These are phyloP conservation scores for Candida glaebosa DNA, from an alignment of 805 yeast species.

Conservation along the genomic window DNA sequence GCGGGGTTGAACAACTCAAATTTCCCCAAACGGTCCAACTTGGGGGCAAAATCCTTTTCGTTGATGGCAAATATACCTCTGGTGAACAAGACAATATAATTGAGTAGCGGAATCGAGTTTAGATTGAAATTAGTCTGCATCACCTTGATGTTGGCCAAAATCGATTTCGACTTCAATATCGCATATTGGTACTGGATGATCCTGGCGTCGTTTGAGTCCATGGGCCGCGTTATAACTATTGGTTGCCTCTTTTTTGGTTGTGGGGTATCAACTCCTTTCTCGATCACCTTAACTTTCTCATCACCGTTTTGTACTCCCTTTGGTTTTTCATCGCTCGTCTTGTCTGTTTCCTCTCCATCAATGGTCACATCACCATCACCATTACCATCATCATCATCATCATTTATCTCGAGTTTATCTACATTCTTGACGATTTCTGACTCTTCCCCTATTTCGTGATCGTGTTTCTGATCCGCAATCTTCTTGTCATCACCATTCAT, in stretches of 20 bases:
- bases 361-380: not conserved
- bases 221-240: slow-evolving; percentile 4
- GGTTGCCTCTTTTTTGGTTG: not conserved
- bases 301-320: not conserved
- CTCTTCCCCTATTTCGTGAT: not conserved
- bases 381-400: not conserved
- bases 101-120: slow-evolving; percentile 26
- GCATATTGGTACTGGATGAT: slow-evolving; percentile 59
- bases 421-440: not conserved
- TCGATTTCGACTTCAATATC: slow-evolving; percentile 40
- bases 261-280: no score
- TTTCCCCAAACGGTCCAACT: slow-evolving; percentile 25
- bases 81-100: slow-evolving; percentile 30
- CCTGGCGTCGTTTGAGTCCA: slow-evolving; percentile 53
- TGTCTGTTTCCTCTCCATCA: not conserved
- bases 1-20: slow-evolving; percentile 25
- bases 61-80: slow-evolving; percentile 35
- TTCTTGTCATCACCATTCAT: not conserved
- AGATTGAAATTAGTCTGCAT: slow-evolving; percentile 3
- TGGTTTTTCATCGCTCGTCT: not conserved
- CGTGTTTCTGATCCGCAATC: not conserved
- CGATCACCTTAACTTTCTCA: no score
- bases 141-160: slow-evolving; percentile 28
- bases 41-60: slow-evolving; percentile 26
- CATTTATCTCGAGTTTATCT: not conserved